Percentiles rank a stretch among this genome's conserved stretches.
These are phyloP conservation scores for Fusarium solani-melongenae DNA, from an alignment of 2,329 filamentous ascomycete species.

Conservation along the genomic window DNA sequence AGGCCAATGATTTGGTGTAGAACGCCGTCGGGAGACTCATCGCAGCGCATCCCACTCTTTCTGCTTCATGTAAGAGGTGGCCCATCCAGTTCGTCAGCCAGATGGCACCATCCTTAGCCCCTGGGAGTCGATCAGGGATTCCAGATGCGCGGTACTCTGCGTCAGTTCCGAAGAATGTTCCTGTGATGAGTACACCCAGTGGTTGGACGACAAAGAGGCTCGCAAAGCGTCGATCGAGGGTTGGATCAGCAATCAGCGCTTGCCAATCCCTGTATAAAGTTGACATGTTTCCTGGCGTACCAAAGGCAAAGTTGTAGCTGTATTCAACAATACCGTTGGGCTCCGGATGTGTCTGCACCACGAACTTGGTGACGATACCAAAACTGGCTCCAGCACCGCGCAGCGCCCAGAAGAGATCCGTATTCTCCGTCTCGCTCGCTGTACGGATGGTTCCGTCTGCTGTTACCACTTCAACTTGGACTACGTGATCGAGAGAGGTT, in stretches of 20 bases:
- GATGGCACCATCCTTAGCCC: slow-evolving; percentile 51
- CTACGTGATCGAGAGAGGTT: slow-evolving; percentile 63
- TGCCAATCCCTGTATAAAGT: slow-evolving; percentile 69
- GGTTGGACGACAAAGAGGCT: slow-evolving; percentile 66
- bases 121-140: slow-evolving; percentile 60
- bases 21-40: slow-evolving; percentile 62
- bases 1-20: slow-evolving; percentile 67
- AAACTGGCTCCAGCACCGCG: slow-evolving; percentile 68
- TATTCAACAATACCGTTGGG: slow-evolving; percentile 69
- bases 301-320: slow-evolving; percentile 64
- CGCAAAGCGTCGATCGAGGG: slow-evolving; percentile 68
- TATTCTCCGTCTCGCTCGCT: slow-evolving; percentile 59
- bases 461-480: slow-evolving; percentile 61
- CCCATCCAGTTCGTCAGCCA: slow-evolving; percentile 73
- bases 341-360: slow-evolving; percentile 65
- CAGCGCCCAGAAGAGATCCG: slow-evolving; percentile 67
- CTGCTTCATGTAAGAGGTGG: slow-evolving; percentile 63
- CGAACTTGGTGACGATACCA: slow-evolving; percentile 68
- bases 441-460: slow-evolving; percentile 63
- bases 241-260: slow-evolving; percentile 62
- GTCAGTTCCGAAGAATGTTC: slow-evolving; percentile 70
- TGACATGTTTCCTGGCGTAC: slow-evolving; percentile 59
- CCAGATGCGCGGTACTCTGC: slow-evolving; percentile 65
- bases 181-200: slow-evolving; percentile 66
- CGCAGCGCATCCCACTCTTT: slow-evolving; percentile 60